phyloP scores from a whole-genome alignment of 768 basidiomycete genomes.

The Hericium coralloides region DNA sequence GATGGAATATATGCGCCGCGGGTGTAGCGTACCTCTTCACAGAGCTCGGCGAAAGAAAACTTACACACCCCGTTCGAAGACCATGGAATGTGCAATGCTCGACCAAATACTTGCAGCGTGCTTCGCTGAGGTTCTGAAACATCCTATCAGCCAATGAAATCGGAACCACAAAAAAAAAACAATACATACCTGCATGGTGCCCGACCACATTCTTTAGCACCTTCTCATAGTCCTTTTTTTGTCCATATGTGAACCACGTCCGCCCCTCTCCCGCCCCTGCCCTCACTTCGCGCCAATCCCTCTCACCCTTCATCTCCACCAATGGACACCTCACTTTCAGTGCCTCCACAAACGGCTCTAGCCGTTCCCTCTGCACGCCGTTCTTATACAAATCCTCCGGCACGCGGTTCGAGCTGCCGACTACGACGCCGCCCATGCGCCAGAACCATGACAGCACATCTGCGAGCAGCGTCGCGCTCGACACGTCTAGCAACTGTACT shows the following conservation, averaged over 20 bases:
- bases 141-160: background rate
- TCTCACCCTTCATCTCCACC: slow-evolving; percentile 31
- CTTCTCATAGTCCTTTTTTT: slow-evolving; percentile 18
- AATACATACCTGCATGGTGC: background rate
- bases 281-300: slow-evolving; percentile 35
- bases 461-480: slow-evolving; percentile 41
- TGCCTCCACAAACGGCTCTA: slow-evolving; percentile 48
- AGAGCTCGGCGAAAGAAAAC: slow-evolving; percentile 43
- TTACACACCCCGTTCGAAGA: slow-evolving; percentile 29
- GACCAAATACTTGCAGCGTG: slow-evolving; percentile 39
- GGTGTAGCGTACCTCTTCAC: slow-evolving; percentile 24
- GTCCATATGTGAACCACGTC: slow-evolving; percentile 25
- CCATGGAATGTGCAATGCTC: slow-evolving; percentile 36
- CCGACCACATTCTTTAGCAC: slow-evolving; percentile 2
- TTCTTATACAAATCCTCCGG: slow-evolving; percentile 48
- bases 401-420: slow-evolving; percentile 41
- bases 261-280: slow-evolving; percentile 9
- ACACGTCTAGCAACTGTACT: slow-evolving; percentile 52
- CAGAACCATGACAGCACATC: slow-evolving; percentile 54
- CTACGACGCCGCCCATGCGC: slow-evolving; percentile 51
- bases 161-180: background rate
- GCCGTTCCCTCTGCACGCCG: slow-evolving; percentile 46
- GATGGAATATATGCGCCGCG: background rate
- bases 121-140: slow-evolving; percentile 9
- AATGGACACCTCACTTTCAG: slow-evolving; percentile 45